Base-by-base conservation (phyloP, 768 basidiomycete genomes). In the Amyloporia xantha region DNA sequence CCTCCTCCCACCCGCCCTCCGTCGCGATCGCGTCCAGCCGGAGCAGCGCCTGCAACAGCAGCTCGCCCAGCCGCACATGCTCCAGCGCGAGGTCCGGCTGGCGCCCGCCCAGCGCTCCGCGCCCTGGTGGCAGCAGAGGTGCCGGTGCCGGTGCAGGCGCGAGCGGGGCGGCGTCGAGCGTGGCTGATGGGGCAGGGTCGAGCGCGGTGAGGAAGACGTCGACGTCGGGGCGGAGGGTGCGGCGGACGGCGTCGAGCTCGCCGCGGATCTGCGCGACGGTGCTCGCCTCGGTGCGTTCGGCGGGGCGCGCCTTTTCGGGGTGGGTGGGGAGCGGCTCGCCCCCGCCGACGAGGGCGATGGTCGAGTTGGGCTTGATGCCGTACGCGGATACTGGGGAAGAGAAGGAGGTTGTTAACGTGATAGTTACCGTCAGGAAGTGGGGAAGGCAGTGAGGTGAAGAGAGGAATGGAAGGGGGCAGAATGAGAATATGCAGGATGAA, bases 11-110 rank as follows among this genome's bases (percentile, higher is more conserved):
- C 43, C 80, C 76, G 30, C 72, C 71, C 39, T 90, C 86, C 17
- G 91, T 74, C 35, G 71, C 68, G 58, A 96, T 74, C 43, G 85
- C 87, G 59, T 98, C 95, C 27, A 98, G 71, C 43, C 88, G 80
- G 17, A 98, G 75, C 23, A 98, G 72, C n/a, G 82, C 76, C 62
- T 96, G 93, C 21, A 96, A 74, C 21, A 98, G 74, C 48, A 90
- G 67, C 67, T 97, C 95, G 21, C 78, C 81, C 44, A 98, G 68
- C 15, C 88, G 68, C 11, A 69, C 66, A 54, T 82, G 78, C 47
- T 77, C 74, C 48, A 66, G 67, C 49, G 66, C 69, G 7, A 67
- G 51, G 62, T 42, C 41, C 47, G 37, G 53, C 45, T n/a, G 20
- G 17, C 44, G 44, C 11, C 44, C 30, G 7, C 44, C 44, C 24